Evolutionary conservation across 352 stramenopile species (phyloP), one percentile per base, ranked within the genome.

Genomic region (Pilasporangium apinafurcum): DNA sequence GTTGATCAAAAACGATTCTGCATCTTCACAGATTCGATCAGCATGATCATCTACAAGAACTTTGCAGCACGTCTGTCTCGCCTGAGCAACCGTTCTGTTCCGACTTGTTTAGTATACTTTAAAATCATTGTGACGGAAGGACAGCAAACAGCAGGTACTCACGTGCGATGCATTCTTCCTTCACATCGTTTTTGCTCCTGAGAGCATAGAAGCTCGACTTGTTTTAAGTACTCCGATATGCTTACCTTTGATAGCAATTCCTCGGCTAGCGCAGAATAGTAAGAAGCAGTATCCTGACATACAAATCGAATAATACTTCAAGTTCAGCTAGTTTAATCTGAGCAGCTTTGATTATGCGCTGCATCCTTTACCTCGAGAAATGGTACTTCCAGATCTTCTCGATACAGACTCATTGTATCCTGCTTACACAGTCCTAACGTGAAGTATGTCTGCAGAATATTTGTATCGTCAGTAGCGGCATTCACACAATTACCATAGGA

Each of bases 181-280:
- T 93, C 79, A 39, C 82, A 93, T 25, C 82, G 69, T 5, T 68
- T 74, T 37, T 91, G 79, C 48, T 93, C 82, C 63, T 93, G 77
- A 27, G 56, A 75, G 51, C 82, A 89, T 17, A 93, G 51, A 8
- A 58, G 49, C 36, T 93, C 82, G 3, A 80, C 68, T 32, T 89
- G 56, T 53, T 56, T 54, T 7, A 93, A 53, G 47, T 93, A 93
- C 17, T 88, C 72, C 9, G 82, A 70, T 26, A 92, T 86, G 14
- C 65, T 68, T 7, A 90, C 51, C 32, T 63, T 72, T 10, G 72
- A 75, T 6, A 92, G 42, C 18, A 93, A 35, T 21, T 84, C 56
- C 25, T 76, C 65, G 16, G 78, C 77, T 13, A 88, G 61, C 8
- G 67, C 53, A 1, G 74, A 80, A 59, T 89, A 93, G 35, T 83